Evolutionary conservation across 257 asterid species (phyloP).

Genomic region (Cynanchum wilfordii): DNA sequence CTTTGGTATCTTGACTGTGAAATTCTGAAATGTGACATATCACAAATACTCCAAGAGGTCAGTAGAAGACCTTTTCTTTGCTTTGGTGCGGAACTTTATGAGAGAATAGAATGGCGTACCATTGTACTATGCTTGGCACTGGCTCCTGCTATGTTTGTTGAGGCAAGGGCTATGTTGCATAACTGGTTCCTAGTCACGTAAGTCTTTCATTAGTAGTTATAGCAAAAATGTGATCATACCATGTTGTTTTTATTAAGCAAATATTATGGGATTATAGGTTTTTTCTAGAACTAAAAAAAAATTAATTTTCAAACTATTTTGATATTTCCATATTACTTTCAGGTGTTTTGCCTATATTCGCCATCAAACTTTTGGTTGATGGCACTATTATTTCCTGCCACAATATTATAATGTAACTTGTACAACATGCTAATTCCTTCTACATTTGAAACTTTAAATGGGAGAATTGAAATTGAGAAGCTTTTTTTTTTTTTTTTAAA

Average conservation of each 20-base stretch:
- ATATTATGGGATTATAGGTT: background rate
- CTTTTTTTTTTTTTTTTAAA: background rate
- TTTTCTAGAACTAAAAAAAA: conserved; percentile 2
- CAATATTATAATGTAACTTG: background rate
- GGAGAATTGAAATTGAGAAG: background rate
- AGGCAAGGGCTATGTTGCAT: conserved; percentile 67
- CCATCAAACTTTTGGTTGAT: background rate
- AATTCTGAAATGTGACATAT: conserved; percentile 52
- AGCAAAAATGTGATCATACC: background rate
- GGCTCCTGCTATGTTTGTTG: conserved; percentile 61
- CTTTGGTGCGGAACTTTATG: conserved; percentile 40
- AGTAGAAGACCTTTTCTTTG: conserved; percentile 51
- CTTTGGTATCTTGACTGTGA: conserved; percentile 65
- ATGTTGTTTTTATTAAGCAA: background rate
- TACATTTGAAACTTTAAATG: too few species aligned
- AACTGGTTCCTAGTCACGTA: conserved; percentile 68
- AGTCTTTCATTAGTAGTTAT: conserved; percentile 4
- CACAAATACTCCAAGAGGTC: conserved; percentile 49
- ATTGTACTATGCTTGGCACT: conserved; percentile 48
- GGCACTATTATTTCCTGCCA: background rate
- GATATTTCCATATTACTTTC: background rate
- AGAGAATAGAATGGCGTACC: conserved; percentile 63
- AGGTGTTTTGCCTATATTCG: background rate
- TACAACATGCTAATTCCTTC: background rate
- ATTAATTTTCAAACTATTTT: background rate